A percentile compares a stretch with the other conserved stretches of the same genome.
phyloP scores from a whole-genome alignment of 2,329 filamentous ascomycete genomes.

The Curvularia spicifera region DNA sequence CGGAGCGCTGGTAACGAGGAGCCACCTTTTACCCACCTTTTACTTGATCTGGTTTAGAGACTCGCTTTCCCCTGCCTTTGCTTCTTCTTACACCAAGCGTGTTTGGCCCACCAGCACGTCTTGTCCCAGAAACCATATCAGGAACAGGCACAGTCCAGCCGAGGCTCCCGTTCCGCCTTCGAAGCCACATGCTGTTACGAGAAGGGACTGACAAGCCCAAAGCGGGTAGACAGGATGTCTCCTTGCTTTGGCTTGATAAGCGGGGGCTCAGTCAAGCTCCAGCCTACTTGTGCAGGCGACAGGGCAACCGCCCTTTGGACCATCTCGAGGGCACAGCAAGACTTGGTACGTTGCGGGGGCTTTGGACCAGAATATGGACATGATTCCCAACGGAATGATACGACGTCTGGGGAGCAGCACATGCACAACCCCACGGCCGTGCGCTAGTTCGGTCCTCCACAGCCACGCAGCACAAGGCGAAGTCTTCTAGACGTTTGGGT shows the following conservation, averaged over 20 bases:
- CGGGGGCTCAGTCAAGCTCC: constrained; percentile 19
- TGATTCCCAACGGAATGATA: not conserved
- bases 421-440: constrained; percentile 5
- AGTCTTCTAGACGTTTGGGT: constrained; percentile 25
- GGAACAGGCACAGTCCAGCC: constrained; percentile 10
- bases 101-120: constrained; percentile 8
- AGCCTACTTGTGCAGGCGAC: constrained; percentile 1
- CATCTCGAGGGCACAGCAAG: not conserved
- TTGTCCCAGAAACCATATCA: constrained; percentile 9
- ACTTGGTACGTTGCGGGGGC: not conserved
- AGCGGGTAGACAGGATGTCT: constrained; percentile 8
- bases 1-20: constrained; percentile 6
- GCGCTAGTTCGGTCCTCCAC: constrained; percentile 18
- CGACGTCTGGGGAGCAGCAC: not conserved
- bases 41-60: constrained; percentile 10
- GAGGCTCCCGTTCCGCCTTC: constrained; percentile 10
- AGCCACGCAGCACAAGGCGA: constrained; percentile 26
- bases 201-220: not conserved
- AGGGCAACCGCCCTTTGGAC: constrained; percentile 6
- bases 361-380: not conserved
- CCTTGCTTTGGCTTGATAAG: constrained; percentile 17
- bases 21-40: constrained; percentile 13
- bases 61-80: constrained; percentile 10
- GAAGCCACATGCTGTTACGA: constrained; percentile 3
- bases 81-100: constrained; percentile 5